A percentile compares a stretch with the other conserved stretches of the same genome.
These are phyloP conservation scores for Didymella exigua DNA, from an alignment of 2,329 filamentous ascomycete species.

Conservation along the genomic window DNA sequence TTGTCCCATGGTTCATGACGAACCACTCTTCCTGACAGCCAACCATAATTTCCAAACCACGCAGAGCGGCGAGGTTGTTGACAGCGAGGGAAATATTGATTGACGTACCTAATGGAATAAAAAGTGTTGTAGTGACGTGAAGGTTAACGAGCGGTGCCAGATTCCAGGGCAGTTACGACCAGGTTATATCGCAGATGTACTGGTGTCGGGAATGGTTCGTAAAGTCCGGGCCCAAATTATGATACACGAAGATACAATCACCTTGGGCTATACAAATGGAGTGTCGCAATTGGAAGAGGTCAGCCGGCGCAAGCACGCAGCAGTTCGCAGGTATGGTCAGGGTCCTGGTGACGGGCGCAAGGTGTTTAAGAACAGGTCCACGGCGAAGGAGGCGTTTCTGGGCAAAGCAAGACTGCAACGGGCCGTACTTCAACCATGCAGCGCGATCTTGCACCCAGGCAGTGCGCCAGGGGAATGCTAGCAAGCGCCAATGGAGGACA, in stretches of 20 bases:
- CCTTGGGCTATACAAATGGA: conserved; percentile 3
- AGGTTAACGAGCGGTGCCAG: conserved; percentile 4
- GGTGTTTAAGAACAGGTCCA: conserved; percentile 38
- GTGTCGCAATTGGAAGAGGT: conserved; percentile 18
- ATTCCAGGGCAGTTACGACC: conserved; percentile 13
- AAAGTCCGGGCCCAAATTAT: conserved; percentile 10
- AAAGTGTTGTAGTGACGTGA: not conserved
- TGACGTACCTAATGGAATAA: not conserved
- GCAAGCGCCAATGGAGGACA: conserved; percentile 34
- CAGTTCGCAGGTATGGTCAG: conserved; percentile 33
- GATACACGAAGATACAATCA: conserved; percentile 12
- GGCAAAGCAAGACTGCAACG: conserved; percentile 48
- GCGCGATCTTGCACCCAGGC: conserved; percentile 39
- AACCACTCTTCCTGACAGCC: not conserved
- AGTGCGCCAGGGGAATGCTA: conserved; percentile 36
- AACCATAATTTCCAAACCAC: not conserved
- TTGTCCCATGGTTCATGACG: conserved; percentile 6
- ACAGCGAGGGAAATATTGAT: not conserved
- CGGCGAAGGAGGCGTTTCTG: conserved; percentile 40
- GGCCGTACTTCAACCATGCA: conserved; percentile 46
- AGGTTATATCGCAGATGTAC: conserved; percentile 21
- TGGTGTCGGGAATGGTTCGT: not conserved
- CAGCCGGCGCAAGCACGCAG: conserved; percentile 41
- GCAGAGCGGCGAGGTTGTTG: not conserved
- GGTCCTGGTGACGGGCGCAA: conserved; percentile 35